phyloP scores from a whole-genome alignment of 2,329 filamentous ascomycete species.

The Fusarium marasasianum region DNA sequence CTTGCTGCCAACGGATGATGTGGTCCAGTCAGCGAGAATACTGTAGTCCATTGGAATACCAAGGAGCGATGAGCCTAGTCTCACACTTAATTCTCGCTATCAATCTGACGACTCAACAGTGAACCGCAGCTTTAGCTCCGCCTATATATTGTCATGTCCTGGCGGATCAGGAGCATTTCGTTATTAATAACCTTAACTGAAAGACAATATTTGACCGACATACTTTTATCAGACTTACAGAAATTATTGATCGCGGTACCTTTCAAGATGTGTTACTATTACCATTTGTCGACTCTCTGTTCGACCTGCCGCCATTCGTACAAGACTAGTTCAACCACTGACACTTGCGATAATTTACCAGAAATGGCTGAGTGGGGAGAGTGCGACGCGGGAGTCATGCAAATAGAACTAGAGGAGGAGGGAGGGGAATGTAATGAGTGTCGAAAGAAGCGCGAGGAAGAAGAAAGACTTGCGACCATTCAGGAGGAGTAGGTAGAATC shows the following conservation, averaged over 20 bases:
- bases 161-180: too few relatives aligned
- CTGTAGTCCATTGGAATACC: fast-evolving
- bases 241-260: fast-evolving
- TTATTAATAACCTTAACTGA: too few relatives aligned
- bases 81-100: fast-evolving
- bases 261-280: background rate
- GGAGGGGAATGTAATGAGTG: background rate
- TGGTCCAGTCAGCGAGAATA: background rate
- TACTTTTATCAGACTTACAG: too few relatives aligned
- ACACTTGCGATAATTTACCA: background rate
- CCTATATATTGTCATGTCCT: background rate
- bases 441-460: background rate
- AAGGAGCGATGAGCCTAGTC: fast-evolving
- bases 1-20: too few relatives aligned
- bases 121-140: background rate
- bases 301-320: background rate
- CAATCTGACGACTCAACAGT: background rate
- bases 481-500: background rate
- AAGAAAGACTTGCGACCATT: background rate
- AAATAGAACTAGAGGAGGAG: background rate
- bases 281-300: background rate
- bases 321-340: background rate
- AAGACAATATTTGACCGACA: too few relatives aligned
- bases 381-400: background rate
- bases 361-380: background rate